Percentiles rank a stretch among this genome's conserved stretches.
Evolutionary conservation across 148 eudicot genomes (phyloP).

Genomic region (Chenopodium formosanum): DNA sequence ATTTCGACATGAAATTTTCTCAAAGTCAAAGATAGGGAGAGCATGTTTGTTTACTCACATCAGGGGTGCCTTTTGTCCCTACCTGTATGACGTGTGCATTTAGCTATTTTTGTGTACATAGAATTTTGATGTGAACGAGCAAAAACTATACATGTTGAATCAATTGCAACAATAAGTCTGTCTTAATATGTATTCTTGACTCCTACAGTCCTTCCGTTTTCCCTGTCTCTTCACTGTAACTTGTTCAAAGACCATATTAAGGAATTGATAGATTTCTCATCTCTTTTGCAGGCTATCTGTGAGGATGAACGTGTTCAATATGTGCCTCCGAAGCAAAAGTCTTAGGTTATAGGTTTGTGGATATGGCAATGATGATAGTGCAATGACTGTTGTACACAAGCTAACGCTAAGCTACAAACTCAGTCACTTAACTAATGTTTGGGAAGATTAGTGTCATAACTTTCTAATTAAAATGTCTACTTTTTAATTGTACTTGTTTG

Average conservation of each 20-base stretch:
- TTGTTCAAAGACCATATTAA: background rate
- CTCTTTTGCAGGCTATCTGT: slow-evolving; percentile 44
- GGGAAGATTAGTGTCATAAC: background rate
- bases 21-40: background rate
- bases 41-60: background rate
- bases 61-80: background rate
- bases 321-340: slow-evolving; percentile 65
- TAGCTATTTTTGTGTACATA: background rate
- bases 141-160: background rate
- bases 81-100: background rate
- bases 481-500: background rate
- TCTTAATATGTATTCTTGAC: background rate
- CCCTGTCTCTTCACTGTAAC: background rate
- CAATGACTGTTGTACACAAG: background rate
- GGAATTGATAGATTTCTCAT: background rate
- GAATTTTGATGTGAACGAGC: background rate
- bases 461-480: background rate
- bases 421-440: background rate
- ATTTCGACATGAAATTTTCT: background rate
- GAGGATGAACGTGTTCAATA: slow-evolving; percentile 64
- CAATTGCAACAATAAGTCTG: background rate
- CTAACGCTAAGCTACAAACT: background rate
- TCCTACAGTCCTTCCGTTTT: background rate
- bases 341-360: background rate
- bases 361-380: slow-evolving; percentile 17